Evolutionary conservation across 2,329 filamentous ascomycete genomes (phyloP).

Genomic region (Delphinella strobiligena): DNA sequence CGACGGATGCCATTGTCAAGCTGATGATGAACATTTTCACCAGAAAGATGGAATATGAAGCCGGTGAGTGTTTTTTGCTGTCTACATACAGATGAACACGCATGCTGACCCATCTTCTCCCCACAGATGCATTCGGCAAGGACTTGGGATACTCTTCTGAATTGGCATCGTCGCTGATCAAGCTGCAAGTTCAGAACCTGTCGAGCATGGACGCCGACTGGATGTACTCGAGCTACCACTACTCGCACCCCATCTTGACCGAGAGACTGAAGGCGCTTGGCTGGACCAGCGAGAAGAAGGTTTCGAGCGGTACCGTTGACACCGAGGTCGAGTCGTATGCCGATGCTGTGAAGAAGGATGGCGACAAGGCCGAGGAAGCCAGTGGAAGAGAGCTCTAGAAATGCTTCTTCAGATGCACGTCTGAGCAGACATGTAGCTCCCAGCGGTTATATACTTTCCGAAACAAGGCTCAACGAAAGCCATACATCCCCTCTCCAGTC

Average conservation of each 20-base stretch:
- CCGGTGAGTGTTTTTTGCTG: constrained; percentile 40
- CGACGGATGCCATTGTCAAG: constrained; percentile 91
- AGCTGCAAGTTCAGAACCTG: constrained; percentile 95
- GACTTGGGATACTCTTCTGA: constrained; percentile 73
- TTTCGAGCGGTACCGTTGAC: constrained; percentile 20
- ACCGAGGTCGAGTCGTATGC: neutral
- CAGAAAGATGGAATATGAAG: constrained; percentile 90
- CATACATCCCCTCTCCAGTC: no score
- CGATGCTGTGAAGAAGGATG: neutral
- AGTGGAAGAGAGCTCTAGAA: neutral
- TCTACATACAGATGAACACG: neutral
- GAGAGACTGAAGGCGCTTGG: constrained; percentile 85
- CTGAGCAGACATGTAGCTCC: neutral
- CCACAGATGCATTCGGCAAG: constrained; percentile 65
- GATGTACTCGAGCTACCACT: constrained; percentile 97
- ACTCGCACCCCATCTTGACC: constrained; percentile 90
- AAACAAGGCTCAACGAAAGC: no score
- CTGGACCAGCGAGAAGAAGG: constrained; percentile 60
- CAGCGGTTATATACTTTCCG: no score
- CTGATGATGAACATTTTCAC: constrained; percentile 92
- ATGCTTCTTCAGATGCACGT: no score
- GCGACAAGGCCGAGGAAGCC: constrained; percentile 35
- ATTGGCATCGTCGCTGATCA: constrained; percentile 80
- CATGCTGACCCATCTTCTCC: constrained; percentile 6
- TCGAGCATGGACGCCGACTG: constrained; percentile 98